phyloP scores from a whole-genome alignment of 495 filamentous ascomycete genomes.

The Penicillium lividum region DNA sequence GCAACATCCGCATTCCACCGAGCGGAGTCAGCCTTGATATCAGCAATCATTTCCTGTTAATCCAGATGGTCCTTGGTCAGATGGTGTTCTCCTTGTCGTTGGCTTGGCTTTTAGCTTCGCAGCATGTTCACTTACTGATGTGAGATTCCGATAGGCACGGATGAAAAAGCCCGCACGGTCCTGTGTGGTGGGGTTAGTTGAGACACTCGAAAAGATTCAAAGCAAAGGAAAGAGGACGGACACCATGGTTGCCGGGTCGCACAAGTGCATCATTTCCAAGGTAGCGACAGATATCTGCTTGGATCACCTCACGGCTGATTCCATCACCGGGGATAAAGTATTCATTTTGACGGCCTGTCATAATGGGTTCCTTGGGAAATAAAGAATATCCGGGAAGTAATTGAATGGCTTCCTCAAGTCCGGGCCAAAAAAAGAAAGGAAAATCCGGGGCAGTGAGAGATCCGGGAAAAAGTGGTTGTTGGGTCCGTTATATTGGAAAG shows the following conservation, averaged over 20 bases:
- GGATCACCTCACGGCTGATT: slow-evolving; percentile 91
- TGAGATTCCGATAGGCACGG: slow-evolving; percentile 83
- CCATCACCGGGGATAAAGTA: slow-evolving; percentile 88
- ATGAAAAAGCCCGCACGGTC: slow-evolving; percentile 78
- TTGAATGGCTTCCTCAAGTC: slow-evolving; percentile 40
- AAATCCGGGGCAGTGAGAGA: slow-evolving; percentile 18
- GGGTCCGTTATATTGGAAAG: slow-evolving; percentile 28
- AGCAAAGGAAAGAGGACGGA: slow-evolving; percentile 44
- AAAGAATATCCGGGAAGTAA: slow-evolving; percentile 24
- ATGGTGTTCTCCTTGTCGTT: slow-evolving; percentile 17
- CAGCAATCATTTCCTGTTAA: slow-evolving; percentile 80
- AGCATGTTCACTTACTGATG: slow-evolving; percentile 62
- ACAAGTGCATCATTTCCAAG: slow-evolving; percentile 90
- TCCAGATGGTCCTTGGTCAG: slow-evolving; percentile 21
- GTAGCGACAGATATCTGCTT: slow-evolving; percentile 92
- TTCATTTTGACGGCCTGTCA: slow-evolving; percentile 67
- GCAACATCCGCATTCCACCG: slow-evolving; percentile 75
- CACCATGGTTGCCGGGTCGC: slow-evolving; percentile 80
- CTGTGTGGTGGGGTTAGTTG: slow-evolving; percentile 50
- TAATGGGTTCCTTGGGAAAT: slow-evolving; percentile 38
- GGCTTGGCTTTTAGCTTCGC: slow-evolving; percentile 5
- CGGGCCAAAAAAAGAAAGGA: slow-evolving; percentile 32
- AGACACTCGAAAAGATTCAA: slow-evolving; percentile 6
- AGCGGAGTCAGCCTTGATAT: slow-evolving; percentile 78
- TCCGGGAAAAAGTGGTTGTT: slow-evolving; percentile 15